Base-by-base conservation (phyloP, 2,329 filamentous ascomycete species). In the Alternaria sp. region DNA sequence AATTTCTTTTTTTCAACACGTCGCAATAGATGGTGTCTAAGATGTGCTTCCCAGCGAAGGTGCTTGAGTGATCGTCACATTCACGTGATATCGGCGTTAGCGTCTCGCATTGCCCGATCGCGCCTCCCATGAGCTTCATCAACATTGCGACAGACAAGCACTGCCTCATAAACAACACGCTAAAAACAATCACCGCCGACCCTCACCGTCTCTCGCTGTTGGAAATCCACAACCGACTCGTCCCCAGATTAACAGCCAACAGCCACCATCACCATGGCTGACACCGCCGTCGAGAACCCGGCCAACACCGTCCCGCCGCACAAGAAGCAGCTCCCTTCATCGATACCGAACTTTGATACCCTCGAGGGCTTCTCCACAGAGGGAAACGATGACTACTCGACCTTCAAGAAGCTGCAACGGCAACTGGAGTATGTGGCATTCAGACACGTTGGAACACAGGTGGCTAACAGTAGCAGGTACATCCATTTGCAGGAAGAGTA, bases 401-500 rank as follows among this genome's bases (percentile, higher is more conserved):
- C 90, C 41, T 86, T 98, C 80, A 99, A 99, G 86, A 95, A 96
- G 84, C 88, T 98, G 66, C 94, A 99, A 82, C 87, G 94, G 78
- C 94, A 98, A 84, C 84, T 98, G 72, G 95, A 99, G 89, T 98
- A 87, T 72, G 88, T 78, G 38, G 43, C 54, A 26, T 46, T 20
- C 16, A 44, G 14, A 42, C 20, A 22, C n/a, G 20, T 11, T 28
- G 47, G 39, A 59, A 43, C 57, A 54, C 51, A 56, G 43, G 54
- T 61, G 62, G 70, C 76, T 79, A 72, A 78, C 68, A 34, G 26
- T 39, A 51, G 32, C 66, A 93, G 90, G 80, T 92, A 96, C 81
- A 97, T 98, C 79, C 93, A 97, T 81, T 87, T 99, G 72, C 95
- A 99, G 83, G 95, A 99, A 82, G 95, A 99, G 80, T 99, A 99